These are phyloP conservation scores for Penicillium sp. DNA, from an alignment of 2,329 filamentous ascomycete species.

Conservation along the genomic window DNA sequence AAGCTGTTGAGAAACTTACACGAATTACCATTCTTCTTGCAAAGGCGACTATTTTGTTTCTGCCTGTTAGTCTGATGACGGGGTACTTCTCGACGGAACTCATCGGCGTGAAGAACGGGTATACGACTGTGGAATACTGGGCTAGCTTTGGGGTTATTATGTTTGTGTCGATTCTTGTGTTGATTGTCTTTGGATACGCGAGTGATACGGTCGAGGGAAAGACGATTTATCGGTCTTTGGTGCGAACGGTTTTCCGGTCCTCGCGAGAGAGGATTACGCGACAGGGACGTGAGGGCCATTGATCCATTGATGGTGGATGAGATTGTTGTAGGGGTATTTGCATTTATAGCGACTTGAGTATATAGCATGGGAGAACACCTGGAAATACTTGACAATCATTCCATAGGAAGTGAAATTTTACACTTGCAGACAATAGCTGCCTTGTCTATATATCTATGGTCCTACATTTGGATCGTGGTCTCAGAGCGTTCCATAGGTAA, in stretches of 20 bases:
- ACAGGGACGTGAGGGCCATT: too few relatives aligned
- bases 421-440: too few relatives aligned
- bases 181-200: conserved; percentile 54
- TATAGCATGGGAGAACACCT: too few relatives aligned
- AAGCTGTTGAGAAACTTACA: conserved; percentile 64
- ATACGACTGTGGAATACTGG: conserved; percentile 62
- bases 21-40: conserved; percentile 66
- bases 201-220: conserved; percentile 54
- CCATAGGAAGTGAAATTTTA: too few relatives aligned
- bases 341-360: too few relatives aligned
- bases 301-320: too few relatives aligned
- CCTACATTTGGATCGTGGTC: too few relatives aligned
- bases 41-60: conserved; percentile 68
- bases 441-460: too few relatives aligned
- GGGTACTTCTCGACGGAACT: conserved; percentile 67
- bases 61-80: conserved; percentile 69
- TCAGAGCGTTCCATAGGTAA: too few relatives aligned
- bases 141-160: conserved; percentile 60
- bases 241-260: conserved; percentile 31
- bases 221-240: conserved; percentile 46
- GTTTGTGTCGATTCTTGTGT: conserved; percentile 51
- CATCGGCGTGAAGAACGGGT: conserved; percentile 50
- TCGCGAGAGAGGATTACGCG: conserved; percentile 27
- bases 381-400: too few relatives aligned
- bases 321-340: too few relatives aligned